Percentiles rank a stretch among this genome's conserved stretches.
phyloP scores from a whole-genome alignment of 306 rosid genomes.

The Citrullus mucosospermus region DNA sequence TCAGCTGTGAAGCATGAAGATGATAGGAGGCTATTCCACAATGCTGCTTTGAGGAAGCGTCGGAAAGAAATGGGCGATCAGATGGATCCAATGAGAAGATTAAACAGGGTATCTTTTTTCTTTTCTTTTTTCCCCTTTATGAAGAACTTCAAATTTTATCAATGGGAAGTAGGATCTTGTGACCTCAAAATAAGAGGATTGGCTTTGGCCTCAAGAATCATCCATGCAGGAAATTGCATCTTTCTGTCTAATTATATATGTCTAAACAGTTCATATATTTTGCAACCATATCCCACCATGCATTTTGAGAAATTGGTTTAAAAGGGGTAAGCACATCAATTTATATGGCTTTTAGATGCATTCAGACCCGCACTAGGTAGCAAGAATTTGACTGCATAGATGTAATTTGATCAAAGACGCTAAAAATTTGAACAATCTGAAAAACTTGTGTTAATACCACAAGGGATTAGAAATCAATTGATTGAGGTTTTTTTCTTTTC shows the following conservation, averaged over 20 bases:
- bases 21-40: conserved; percentile 82
- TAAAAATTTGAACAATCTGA: too few species aligned
- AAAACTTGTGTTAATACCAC: too few species aligned
- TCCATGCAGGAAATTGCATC: background rate
- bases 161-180: background rate
- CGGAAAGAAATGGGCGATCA: conserved; percentile 87
- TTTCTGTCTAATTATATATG: background rate
- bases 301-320: background rate
- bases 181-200: background rate
- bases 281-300: background rate
- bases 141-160: background rate
- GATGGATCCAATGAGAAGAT: conserved; percentile 64
- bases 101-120: conserved; percentile 11
- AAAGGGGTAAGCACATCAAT: too few species aligned
- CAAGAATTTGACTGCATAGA: too few species aligned
- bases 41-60: conserved; percentile 83
- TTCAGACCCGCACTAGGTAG: too few species aligned
- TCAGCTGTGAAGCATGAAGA: conserved; percentile 87
- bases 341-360: too few species aligned
- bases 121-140: background rate
- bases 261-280: background rate
- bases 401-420: too few species aligned
- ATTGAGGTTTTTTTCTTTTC: background rate
- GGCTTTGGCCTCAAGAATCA: background rate
- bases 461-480: background rate